Conservation (phyloP, 169 alveolate genomes). For the Eimeria praecox region DNA sequence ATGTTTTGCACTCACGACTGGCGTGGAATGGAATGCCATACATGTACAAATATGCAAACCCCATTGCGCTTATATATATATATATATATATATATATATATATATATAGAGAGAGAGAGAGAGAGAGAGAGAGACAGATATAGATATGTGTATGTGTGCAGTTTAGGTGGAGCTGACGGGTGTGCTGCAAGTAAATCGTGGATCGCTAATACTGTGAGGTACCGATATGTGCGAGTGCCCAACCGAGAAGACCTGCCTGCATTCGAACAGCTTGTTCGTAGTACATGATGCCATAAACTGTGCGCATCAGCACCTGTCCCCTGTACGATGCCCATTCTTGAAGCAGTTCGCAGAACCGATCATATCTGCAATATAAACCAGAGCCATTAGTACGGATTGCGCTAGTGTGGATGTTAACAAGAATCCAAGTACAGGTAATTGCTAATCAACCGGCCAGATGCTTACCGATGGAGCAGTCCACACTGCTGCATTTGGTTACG, state of each 20-base stretch:
- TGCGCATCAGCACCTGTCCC: conserved; percentile 81
- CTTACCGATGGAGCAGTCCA: conserved; percentile 78
- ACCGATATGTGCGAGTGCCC: neutral
- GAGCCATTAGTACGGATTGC: neutral
- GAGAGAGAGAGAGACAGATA: too few relatives aligned
- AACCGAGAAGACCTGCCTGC: conserved; percentile 66
- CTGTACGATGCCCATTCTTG: conserved; percentile 83
- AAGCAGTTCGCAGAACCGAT: conserved; percentile 74
- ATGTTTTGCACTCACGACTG: neutral
- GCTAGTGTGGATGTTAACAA: neutral
- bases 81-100: too few relatives aligned
- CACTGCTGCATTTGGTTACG: conserved; percentile 72
- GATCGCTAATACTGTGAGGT: neutral
- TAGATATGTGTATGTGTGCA: too few relatives aligned
- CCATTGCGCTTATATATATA: neutral
- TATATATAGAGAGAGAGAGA: too few relatives aligned
- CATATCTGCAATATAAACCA: conserved; percentile 34
- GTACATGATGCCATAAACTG: conserved; percentile 80
- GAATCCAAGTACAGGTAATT: neutral
- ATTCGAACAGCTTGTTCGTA: conserved; percentile 77
- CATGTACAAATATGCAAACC: neutral
- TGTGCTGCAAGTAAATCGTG: neutral
- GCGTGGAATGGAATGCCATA: neutral
- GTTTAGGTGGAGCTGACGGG: neutral
- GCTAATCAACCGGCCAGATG: neutral